A percentile compares a stretch with the other conserved stretches of the same genome.
phyloP scores from a whole-genome alignment of 352 stramenopile species.

The Pythium aphanidermatum region DNA sequence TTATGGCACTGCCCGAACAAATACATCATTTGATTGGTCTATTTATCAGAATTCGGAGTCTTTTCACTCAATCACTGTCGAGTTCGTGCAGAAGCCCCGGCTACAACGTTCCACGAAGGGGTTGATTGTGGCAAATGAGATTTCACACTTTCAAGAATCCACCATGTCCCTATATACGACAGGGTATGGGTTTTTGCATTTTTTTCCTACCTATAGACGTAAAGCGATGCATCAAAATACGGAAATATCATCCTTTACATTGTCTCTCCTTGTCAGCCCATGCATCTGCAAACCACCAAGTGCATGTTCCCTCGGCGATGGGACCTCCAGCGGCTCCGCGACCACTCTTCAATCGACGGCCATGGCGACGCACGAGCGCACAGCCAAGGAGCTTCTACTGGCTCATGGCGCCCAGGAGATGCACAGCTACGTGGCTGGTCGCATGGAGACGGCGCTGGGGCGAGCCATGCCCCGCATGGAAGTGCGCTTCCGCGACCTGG shows the following conservation, averaged over 20 bases:
- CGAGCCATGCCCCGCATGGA: conserved; percentile 43
- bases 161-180: background rate
- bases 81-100: background rate
- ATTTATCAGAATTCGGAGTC: background rate
- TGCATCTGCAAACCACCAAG: no score
- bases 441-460: conserved; percentile 28
- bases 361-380: background rate
- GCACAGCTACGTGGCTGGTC: conserved; percentile 27
- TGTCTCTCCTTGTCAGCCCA: background rate
- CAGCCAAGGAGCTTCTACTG: conserved; percentile 22
- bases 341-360: background rate
- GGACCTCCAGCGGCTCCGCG: no score
- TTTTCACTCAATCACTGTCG: background rate
- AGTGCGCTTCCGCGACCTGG: conserved; percentile 20
- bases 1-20: background rate
- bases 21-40: background rate
- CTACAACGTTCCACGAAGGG: no score
- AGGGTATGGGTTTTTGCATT: background rate
- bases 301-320: no score
- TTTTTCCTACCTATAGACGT: background rate
- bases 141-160: background rate
- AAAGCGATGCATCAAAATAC: background rate
- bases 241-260: background rate
- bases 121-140: background rate
- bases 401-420: conserved; percentile 24